Evolutionary conservation across 257 asterid genomes (phyloP).

Genomic region (Solanum chiquidenum): DNA sequence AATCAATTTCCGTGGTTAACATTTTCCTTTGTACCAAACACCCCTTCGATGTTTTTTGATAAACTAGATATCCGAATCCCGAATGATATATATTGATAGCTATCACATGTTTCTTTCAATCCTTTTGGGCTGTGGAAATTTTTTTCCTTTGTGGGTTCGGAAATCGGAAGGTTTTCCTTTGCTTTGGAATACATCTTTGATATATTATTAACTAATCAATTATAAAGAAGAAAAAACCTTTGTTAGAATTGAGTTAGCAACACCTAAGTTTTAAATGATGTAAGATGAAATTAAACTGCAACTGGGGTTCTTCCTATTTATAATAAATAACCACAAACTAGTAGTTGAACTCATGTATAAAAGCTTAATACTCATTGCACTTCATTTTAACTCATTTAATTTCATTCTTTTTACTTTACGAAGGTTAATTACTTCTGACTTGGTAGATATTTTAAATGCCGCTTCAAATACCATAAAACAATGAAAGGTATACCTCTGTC

Average conservation of each 20-base stretch:
- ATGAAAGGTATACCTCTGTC: background rate
- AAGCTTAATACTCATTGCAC: no score
- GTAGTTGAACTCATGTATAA: no score
- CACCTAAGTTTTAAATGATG: background rate
- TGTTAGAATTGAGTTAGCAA: background rate
- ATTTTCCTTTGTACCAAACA: background rate
- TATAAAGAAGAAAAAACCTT: background rate
- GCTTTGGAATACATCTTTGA: background rate
- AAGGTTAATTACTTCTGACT: background rate
- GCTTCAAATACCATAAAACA: no score
- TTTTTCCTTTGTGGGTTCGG: background rate
- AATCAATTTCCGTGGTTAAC: background rate
- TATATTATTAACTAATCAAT: no score
- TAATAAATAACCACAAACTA: no score
- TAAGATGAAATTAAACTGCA: background rate
- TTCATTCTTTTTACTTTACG: background rate
- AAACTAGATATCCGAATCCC: background rate
- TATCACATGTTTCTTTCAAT: background rate
- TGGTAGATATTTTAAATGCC: no score
- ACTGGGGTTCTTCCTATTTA: background rate
- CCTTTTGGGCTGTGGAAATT: background rate
- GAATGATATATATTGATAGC: background rate
- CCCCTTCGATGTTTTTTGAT: background rate
- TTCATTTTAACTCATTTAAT: background rate
- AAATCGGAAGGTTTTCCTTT: background rate